Percentiles rank a stretch among this genome's conserved stretches.
Conservation (phyloP, 2,329 filamentous ascomycete species). For the Intubia oerlemansii region DNA sequence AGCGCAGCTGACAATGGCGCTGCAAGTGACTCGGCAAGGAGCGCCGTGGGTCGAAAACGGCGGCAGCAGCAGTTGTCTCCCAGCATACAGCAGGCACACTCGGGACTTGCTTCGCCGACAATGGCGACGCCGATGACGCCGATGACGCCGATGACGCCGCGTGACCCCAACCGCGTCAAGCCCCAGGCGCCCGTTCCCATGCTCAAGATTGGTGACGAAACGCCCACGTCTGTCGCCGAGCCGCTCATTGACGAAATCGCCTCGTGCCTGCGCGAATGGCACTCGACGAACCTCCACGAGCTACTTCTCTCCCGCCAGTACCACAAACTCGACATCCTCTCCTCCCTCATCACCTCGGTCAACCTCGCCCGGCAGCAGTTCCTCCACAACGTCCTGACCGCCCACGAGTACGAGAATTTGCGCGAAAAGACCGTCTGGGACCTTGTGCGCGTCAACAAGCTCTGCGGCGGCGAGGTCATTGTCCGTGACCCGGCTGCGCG, state of each 20-base stretch:
- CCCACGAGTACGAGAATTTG: conserved; percentile 57
- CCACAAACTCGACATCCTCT: conserved; percentile 57
- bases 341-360: conserved; percentile 58
- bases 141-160: too few species aligned
- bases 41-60: too few species aligned
- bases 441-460: conserved; percentile 79
- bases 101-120: too few species aligned
- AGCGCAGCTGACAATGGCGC: conserved; percentile 15
- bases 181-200: conserved; percentile 88
- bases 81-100: too few species aligned
- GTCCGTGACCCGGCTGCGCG: conserved; percentile 71
- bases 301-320: conserved; percentile 72
- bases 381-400: conserved; percentile 80
- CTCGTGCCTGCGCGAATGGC: conserved; percentile 92
- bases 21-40: conserved; percentile 30
- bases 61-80: too few species aligned
- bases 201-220: conserved; percentile 95
- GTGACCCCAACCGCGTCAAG: conserved; percentile 48
- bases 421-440: conserved; percentile 92
- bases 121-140: too few species aligned
- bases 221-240: conserved; percentile 69
- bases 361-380: conserved; percentile 76
- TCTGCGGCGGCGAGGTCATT: conserved; percentile 83
- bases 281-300: conserved; percentile 90
- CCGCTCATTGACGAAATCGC: conserved; percentile 94